A percentile compares a stretch with the other conserved stretches of the same genome.
phyloP scores from a whole-genome alignment of 495 filamentous ascomycete genomes.

The Penicillium desertorum region DNA sequence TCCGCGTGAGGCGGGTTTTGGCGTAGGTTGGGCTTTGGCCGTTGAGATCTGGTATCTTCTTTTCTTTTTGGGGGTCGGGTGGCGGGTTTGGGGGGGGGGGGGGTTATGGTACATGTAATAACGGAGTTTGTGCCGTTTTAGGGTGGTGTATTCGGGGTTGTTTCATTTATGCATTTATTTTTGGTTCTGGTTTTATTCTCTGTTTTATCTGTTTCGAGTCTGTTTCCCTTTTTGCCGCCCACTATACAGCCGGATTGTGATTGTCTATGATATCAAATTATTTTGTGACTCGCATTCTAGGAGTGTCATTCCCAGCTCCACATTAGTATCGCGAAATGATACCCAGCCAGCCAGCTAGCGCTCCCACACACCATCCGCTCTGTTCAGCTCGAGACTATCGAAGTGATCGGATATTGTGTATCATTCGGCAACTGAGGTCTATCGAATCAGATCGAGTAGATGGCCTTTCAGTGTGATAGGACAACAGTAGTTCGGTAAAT shows the following conservation, averaged over 20 bases:
- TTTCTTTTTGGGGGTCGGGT: neutral
- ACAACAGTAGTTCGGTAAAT: neutral
- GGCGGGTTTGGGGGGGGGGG: neutral
- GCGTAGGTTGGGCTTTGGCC: constrained; percentile 4
- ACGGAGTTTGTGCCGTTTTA: neutral
- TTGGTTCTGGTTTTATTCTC: no score
- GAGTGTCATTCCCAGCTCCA: neutral
- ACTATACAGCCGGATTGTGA: neutral
- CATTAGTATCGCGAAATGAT: neutral
- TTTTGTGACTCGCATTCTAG: neutral
- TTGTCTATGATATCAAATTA: neutral
- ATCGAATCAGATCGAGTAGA: constrained; percentile 7
- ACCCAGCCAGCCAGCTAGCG: neutral
- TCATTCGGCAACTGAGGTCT: neutral
- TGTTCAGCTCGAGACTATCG: constrained; percentile 3
- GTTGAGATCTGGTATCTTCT: neutral
- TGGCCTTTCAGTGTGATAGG: neutral
- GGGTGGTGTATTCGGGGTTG: neutral
- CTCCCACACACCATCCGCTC: neutral
- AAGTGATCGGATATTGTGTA: neutral
- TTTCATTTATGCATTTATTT: neutral
- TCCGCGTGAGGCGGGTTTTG: neutral
- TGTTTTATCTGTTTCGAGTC: no score
- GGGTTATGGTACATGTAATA: neutral
- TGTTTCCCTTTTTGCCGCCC: neutral